Conservation (phyloP, 2,329 filamentous ascomycete species). For the Colletotrichum gigasporum region DNA sequence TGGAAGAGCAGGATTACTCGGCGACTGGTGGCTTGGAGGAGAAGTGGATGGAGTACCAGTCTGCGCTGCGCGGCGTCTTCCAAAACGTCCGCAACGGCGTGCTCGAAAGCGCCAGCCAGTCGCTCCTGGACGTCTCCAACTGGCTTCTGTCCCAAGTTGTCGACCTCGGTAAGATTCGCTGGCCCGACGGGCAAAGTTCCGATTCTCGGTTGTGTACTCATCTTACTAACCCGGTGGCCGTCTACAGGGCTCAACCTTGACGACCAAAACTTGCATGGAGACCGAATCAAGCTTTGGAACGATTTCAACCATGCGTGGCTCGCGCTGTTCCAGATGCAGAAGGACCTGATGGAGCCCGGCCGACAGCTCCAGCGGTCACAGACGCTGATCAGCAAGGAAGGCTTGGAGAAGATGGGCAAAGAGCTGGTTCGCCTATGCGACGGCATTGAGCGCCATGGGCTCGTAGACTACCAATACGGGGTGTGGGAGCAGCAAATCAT, state of each 20-base stretch:
- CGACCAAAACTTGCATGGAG: conserved; percentile 77
- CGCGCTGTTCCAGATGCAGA: conserved; percentile 82
- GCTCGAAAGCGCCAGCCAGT: conserved; percentile 60
- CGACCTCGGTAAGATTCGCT: conserved; percentile 59
- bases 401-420: conserved; percentile 81
- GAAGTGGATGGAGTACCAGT: conserved; percentile 73
- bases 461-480: conserved; percentile 97
- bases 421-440: conserved; percentile 87
- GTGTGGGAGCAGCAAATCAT: conserved; percentile 96
- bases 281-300: conserved; percentile 87
- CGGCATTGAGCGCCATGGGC: conserved; percentile 85
- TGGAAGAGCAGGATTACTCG: conserved; percentile 68
- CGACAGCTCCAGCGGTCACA: conserved; percentile 66
- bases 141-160: conserved; percentile 66
- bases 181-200: background rate
- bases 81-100: conserved; percentile 70
- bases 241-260: conserved; percentile 81
- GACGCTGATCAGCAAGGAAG: conserved; percentile 73
- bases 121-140: conserved; percentile 61
- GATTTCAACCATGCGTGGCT: conserved; percentile 97
- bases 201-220: too few relatives aligned
- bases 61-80: conserved; percentile 73
- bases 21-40: conserved; percentile 69
- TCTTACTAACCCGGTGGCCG: background rate
- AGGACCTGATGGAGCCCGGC: conserved; percentile 73